Evolutionary conservation across 140 eudicot genomes (phyloP), one percentile per base, ranked within the genome.

Genomic region (Cichorium intybus): DNA sequence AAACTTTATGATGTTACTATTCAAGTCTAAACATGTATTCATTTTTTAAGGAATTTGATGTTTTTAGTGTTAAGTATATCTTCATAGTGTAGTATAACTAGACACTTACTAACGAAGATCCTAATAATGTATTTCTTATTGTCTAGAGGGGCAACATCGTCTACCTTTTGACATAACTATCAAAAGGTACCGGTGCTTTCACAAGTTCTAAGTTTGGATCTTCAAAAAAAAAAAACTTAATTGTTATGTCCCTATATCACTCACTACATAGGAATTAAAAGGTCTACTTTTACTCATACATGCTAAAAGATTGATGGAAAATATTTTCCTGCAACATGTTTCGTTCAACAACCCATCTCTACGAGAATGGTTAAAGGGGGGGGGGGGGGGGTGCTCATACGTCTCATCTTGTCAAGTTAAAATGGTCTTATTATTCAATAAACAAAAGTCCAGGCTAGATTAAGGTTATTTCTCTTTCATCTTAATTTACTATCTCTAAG

Each of bases 361-460:
- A 72, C 75, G 87, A 68, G 90, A 84, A 60, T 90, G 95, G 88
- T 76, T 90, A 69, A 79, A 82, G n/a, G n/a, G n/a, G n/a, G n/a
- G n/a, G n/a, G n/a, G n/a, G n/a, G 77, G 73, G 56, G 74, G 79
- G 69, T 71, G 87, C 90, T 37, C 77, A 81, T 15, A 56, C 69
- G 3, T 91, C 97, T 67, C 65, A 68, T 1, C 52, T 91, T 64
- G 81, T 78, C 77, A 87, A 84, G 71, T 72, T 78, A 56, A 91
- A 91, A 65, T 85, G 95, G 95, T 66, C 29, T 78, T 87, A 91
- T 69, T 91, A 82, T 82, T 68, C 60, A 45, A 82, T 91, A 74
- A 91, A 91, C 80, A 85, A 82, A 64, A 76, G 82, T 77, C 96
- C 97, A 57, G 87, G 97, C 96, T 90, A 79, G n/a, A n/a, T n/a